phyloP scores from a whole-genome alignment of 1,139 yeast species.

The Pichia sp. region DNA sequence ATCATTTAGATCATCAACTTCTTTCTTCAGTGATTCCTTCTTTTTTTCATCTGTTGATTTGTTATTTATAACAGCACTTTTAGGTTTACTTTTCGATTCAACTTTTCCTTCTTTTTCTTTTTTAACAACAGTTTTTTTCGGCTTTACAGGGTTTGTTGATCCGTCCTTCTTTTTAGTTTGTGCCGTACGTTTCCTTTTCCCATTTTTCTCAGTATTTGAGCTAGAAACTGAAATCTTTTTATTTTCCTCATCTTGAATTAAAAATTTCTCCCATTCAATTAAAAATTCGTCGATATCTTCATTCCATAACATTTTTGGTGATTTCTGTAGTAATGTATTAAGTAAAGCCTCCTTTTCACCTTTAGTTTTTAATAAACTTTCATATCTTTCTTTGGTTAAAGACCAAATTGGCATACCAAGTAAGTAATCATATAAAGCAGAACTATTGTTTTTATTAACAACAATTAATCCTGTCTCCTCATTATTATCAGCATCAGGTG shows the following conservation, averaged over 20 bases:
- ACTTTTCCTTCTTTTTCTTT: not conserved
- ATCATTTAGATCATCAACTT: slow-evolving; percentile 21
- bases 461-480: slow-evolving; percentile 26
- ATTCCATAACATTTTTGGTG: slow-evolving; percentile 87
- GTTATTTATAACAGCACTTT: not conserved
- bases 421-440: slow-evolving; percentile 64
- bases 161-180: slow-evolving; percentile 11
- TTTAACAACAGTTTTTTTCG: slow-evolving; percentile 9
- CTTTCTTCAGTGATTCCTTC: slow-evolving; percentile 5
- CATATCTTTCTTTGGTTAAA: slow-evolving; percentile 82
- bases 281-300: slow-evolving; percentile 72
- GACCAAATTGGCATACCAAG: slow-evolving; percentile 93
- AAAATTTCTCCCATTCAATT: slow-evolving; percentile 59
- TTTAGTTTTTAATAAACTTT: slow-evolving; percentile 64
- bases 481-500: slow-evolving; percentile 28
- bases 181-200: slow-evolving; percentile 18
- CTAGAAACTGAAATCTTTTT: slow-evolving; percentile 22
- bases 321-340: slow-evolving; percentile 53
- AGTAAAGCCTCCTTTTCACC: slow-evolving; percentile 70
- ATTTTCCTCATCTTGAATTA: slow-evolving; percentile 45
- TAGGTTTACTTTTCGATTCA: not conserved
- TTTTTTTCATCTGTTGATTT: not conserved
- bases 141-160: slow-evolving; percentile 1
- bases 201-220: slow-evolving; percentile 15
- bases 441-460: slow-evolving; percentile 38